Evolutionary conservation across 2,329 filamentous ascomycete genomes (phyloP), one percentile per base, ranked within the genome.

Genomic region (Fonsecaea nubica): DNA sequence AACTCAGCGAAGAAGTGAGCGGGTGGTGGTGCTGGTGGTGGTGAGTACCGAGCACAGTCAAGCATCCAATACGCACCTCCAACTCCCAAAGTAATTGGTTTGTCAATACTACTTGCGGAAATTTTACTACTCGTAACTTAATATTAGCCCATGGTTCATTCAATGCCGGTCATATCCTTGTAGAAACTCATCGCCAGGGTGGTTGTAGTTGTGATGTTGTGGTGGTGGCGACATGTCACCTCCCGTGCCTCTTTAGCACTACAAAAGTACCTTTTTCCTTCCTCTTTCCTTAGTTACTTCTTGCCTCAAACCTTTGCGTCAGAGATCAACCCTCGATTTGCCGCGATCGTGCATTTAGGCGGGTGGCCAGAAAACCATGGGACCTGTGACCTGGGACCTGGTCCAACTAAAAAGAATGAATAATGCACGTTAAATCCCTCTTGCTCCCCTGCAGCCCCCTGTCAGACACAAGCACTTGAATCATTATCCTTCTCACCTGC

Each of bases 281-380:
- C 58, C 21, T 12, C 12, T 45, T n/a, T 21, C 25, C 53, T 50
- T 56, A 55, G 32, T 62, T 21, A 30, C 52, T 55, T 54, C 59
- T 62, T 40, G 53, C 40, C 59, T 35, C 42, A 60, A 60, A 25
- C 15, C 40, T 60, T 54, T 62, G 50, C 59, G 59, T 62, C 59
- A 62, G 59, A 55, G 59, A 56, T 62, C 59, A 56, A 56, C 59
- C 50, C 5, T 45, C 13, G 38, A 21, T 30, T 56, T 52, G 50
- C 50, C 59, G 45, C 59, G 30, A 55, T 61, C 58, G 30, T 61
- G 52, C 59, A 42, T 38, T 33, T 56, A 42, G 50, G 59, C 45
- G 50, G 58, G 58, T 53, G 58, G 58, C 42, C 40, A 59, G 25
- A 25, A 25, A 48, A 10, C 30, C 36, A 42, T 42, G 40, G 38